Percentiles rank a stretch among this genome's conserved stretches.
Conservation (phyloP, 1,284 basidiomycete genomes). For the Kalmanozyma brasiliensis region DNA sequence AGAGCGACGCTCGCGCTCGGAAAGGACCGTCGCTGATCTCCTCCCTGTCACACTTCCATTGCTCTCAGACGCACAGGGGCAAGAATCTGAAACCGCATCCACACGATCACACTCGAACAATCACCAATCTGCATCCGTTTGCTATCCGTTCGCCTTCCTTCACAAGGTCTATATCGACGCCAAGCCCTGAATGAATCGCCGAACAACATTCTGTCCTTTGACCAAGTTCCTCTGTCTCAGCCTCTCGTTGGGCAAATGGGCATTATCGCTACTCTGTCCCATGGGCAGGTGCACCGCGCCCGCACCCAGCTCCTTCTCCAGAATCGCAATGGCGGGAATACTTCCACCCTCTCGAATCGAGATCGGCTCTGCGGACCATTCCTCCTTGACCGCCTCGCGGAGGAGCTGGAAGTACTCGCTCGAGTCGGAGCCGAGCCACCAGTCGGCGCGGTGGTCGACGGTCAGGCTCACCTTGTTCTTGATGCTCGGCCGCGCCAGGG, state of each 20-base stretch:
- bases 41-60: neutral
- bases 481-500: constrained; percentile 1
- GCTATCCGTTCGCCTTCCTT: neutral
- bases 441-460: constrained; percentile 87
- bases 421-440: constrained; percentile 91
- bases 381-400: constrained; percentile 81
- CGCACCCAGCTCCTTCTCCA: constrained; percentile 84
- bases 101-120: no score
- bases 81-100: constrained; percentile 5
- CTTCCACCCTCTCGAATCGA: constrained; percentile 81
- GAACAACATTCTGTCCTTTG: constrained; percentile 37
- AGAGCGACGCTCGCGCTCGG: no score
- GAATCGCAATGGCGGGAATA: constrained; percentile 83
- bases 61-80: constrained; percentile 9
- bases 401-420: constrained; percentile 85
- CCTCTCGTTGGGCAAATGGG: constrained; percentile 85
- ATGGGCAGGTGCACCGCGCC: constrained; percentile 86
- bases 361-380: constrained; percentile 81
- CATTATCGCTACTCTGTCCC: constrained; percentile 79
- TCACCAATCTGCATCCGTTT: no score
- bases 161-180: constrained; percentile 5
- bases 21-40: no score
- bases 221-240: constrained; percentile 80
- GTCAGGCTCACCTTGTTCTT: constrained; percentile 69
- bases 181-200: constrained; percentile 34